A percentile compares a stretch with the other conserved stretches of the same genome.
phyloP scores from a whole-genome alignment of 305 asterid genomes.

The Lippia alba region DNA sequence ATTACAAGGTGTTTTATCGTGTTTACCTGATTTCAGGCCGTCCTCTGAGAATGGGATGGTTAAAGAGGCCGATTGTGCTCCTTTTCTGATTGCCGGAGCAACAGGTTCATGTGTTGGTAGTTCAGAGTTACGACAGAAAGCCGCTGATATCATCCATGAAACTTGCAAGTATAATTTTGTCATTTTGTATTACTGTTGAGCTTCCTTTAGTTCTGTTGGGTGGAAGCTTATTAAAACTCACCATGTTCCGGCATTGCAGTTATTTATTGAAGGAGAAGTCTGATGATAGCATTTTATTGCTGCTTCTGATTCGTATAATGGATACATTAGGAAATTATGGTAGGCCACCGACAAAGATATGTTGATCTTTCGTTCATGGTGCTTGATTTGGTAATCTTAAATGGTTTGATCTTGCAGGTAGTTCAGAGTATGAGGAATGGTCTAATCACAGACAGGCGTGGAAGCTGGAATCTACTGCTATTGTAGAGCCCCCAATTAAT shows the following conservation, averaged over 20 bases:
- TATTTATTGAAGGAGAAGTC: slow-evolving; percentile 92
- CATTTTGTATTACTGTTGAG: slow-evolving; percentile 29
- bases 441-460: slow-evolving; percentile 92
- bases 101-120: slow-evolving; percentile 91
- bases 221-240: slow-evolving; percentile 41
- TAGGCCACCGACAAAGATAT: slow-evolving; percentile 37
- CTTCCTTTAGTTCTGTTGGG: slow-evolving; percentile 22
- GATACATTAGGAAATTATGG: slow-evolving; percentile 95
- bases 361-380: slow-evolving; percentile 35
- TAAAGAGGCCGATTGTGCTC: slow-evolving; percentile 58
- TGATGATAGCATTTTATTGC: slow-evolving; percentile 94
- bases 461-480: slow-evolving; percentile 94
- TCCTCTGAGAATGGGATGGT: slow-evolving; percentile 73
- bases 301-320: slow-evolving; percentile 91
- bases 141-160: slow-evolving; percentile 85
- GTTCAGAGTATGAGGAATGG: slow-evolving; percentile 99
- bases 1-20: slow-evolving; percentile 93
- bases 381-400: slow-evolving; percentile 26
- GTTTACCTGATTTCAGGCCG: slow-evolving; percentile 98
- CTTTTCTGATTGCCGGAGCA: slow-evolving; percentile 94
- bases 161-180: slow-evolving; percentile 71
- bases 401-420: slow-evolving; percentile 62
- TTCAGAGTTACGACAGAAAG: slow-evolving; percentile 82
- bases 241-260: slow-evolving; percentile 51
- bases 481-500: slow-evolving; percentile 90